A percentile compares a stretch with the other conserved stretches of the same genome.
Evolutionary conservation across 108 stramenopile species (phyloP).

Genomic region (Nitzschia inconspicua): DNA sequence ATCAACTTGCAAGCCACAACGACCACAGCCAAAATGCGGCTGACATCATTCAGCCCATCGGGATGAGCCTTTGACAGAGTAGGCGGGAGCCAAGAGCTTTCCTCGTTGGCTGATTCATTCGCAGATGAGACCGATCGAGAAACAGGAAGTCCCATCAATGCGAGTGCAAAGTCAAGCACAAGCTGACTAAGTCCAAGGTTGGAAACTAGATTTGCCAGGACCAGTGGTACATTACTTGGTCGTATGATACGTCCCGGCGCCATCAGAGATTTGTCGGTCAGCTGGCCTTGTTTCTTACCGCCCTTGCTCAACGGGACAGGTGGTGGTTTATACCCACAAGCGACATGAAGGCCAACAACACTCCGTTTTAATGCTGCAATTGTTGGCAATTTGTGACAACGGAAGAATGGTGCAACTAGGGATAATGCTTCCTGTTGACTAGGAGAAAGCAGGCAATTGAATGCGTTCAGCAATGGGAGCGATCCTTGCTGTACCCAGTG

Average conservation of each 20-base stretch:
- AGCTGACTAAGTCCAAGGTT: constrained; percentile 52
- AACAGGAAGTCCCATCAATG: constrained; percentile 38
- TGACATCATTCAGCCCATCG: constrained; percentile 29
- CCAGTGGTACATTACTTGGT: constrained; percentile 31
- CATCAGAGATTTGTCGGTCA: not conserved
- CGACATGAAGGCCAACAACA: constrained; percentile 3
- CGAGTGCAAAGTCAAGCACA: constrained; percentile 46
- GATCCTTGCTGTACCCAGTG: constrained; percentile 56
- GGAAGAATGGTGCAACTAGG: constrained; percentile 36
- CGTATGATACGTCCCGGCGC: constrained; percentile 24
- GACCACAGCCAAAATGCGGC: constrained; percentile 46
- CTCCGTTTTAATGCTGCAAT: not conserved
- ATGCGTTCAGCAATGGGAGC: constrained; percentile 57
- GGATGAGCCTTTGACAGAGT: constrained; percentile 22
- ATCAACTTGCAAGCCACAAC: constrained; percentile 54
- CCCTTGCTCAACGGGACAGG: not conserved
- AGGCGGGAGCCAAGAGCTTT: constrained; percentile 24
- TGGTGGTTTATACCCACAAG: constrained; percentile 23
- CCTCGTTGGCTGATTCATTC: not conserved
- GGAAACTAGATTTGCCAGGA: constrained; percentile 40
- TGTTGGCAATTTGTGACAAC: constrained; percentile 9
- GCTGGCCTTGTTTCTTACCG: not conserved
- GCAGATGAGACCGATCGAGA: not conserved
- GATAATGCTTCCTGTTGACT: constrained; percentile 27
- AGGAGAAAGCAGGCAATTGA: constrained; percentile 26